Evolutionary conservation across 768 basidiomycete species (phyloP).

Genomic region (Royoungia palumana): DNA sequence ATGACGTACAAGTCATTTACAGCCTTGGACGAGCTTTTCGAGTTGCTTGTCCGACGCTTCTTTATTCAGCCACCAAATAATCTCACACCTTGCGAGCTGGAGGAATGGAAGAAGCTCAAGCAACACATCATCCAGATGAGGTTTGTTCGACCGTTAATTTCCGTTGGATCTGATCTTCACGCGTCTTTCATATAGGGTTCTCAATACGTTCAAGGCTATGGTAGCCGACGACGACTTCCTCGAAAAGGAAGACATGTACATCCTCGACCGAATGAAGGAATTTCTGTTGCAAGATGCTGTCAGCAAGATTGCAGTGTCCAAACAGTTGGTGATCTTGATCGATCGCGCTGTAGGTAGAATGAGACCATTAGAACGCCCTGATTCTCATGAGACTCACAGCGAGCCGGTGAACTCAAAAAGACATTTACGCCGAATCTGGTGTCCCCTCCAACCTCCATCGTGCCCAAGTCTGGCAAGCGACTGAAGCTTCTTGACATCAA

Average conservation of each 20-base stretch:
- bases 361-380: background rate
- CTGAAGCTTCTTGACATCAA: constrained; percentile 85
- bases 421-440: constrained; percentile 51
- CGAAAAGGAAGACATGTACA: constrained; percentile 81
- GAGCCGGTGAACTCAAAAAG: constrained; percentile 57
- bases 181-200: constrained; percentile 44
- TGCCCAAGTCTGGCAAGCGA: constrained; percentile 68
- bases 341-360: constrained; percentile 68
- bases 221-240: constrained; percentile 78
- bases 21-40: constrained; percentile 75
- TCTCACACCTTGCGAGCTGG: constrained; percentile 55
- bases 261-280: constrained; percentile 77
- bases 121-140: constrained; percentile 84
- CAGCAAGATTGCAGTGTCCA: constrained; percentile 62
- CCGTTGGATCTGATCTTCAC: constrained; percentile 1
- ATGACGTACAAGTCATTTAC: constrained; percentile 97
- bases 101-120: constrained; percentile 83
- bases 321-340: constrained; percentile 69
- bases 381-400: constrained; percentile 29
- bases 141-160: constrained; percentile 41
- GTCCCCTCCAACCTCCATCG: constrained; percentile 71
- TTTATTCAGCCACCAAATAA: constrained; percentile 70
- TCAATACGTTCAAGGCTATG: constrained; percentile 91
- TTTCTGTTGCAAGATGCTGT: constrained; percentile 71
- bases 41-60: constrained; percentile 78